Evolutionary conservation across 345 rosid genomes (phyloP).

Genomic region (Arabis hirsuta): DNA sequence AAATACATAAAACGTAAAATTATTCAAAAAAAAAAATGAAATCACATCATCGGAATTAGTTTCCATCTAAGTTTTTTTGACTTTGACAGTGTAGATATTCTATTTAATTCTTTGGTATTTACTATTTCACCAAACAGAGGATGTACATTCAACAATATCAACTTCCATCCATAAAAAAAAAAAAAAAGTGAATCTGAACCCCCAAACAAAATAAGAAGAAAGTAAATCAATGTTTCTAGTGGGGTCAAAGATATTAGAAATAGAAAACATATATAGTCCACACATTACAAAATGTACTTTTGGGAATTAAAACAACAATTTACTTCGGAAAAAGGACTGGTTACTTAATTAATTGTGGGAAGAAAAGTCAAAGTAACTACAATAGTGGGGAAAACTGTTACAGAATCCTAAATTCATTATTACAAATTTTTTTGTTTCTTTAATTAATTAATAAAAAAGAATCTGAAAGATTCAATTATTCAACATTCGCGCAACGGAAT

Average conservation of each 20-base stretch:
- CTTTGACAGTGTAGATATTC: too few species aligned
- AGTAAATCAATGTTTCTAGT: background rate
- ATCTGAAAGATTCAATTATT: slow-evolving; percentile 41
- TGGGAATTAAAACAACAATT: background rate
- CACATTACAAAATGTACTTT: background rate
- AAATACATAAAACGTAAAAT: too few species aligned
- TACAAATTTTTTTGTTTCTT: too few species aligned
- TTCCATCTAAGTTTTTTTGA: too few species aligned
- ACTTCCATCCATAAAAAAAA: background rate
- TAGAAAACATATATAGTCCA: background rate
- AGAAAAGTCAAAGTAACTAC: slow-evolving; percentile 33
- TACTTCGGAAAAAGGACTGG: background rate
- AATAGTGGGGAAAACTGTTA: slow-evolving; percentile 15
- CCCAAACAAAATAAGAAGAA: background rate
- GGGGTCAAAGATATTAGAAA: background rate
- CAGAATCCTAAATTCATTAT: slow-evolving; percentile 12
- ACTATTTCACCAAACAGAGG: too few species aligned
- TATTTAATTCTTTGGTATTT: too few species aligned
- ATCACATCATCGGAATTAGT: too few species aligned
- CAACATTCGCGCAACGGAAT: slow-evolving; percentile 31
- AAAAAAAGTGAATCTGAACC: too few species aligned
- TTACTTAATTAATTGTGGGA: background rate
- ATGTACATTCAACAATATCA: too few species aligned
- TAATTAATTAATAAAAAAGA: background rate
- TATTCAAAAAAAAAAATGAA: too few species aligned